These are phyloP conservation scores for Termitomyces sp. DNA, from an alignment of 1,284 basidiomycete genomes.

Conservation along the genomic window DNA sequence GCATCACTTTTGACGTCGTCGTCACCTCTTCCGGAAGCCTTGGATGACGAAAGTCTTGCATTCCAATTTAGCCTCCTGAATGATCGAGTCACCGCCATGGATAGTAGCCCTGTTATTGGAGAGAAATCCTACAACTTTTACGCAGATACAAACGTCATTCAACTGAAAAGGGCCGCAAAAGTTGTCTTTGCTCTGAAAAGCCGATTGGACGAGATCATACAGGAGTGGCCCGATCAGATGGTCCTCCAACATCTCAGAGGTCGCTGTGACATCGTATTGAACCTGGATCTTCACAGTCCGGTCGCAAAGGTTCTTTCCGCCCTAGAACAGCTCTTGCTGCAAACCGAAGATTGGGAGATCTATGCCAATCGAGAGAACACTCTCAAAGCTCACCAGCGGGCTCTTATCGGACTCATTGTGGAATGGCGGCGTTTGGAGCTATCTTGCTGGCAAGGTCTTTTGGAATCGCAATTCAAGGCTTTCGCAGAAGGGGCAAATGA, in stretches of 20 bases:
- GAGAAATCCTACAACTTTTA: conserved; percentile 71
- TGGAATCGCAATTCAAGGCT: conserved; percentile 64
- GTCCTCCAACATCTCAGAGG: conserved; percentile 82
- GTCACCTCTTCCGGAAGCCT: conserved; percentile 31
- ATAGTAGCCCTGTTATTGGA: conserved; percentile 16
- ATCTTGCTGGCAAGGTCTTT: conserved; percentile 79
- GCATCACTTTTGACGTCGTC: conserved; percentile 28
- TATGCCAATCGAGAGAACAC: conserved; percentile 88
- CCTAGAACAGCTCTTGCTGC: conserved; percentile 81
- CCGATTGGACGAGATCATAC: conserved; percentile 56
- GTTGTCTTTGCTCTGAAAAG: conserved; percentile 48
- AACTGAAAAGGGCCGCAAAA: conserved; percentile 58
- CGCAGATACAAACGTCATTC: conserved; percentile 63
- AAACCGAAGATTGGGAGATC: conserved; percentile 96
- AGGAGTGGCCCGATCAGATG: conserved; percentile 97
- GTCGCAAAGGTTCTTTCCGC: conserved; percentile 83
- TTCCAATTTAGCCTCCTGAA: conserved; percentile 45
- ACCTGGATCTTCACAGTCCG: conserved; percentile 65
- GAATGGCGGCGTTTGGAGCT: conserved; percentile 91
- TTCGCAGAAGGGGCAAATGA: conserved; percentile 66
- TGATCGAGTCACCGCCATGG: conserved; percentile 28
- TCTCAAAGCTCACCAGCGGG: conserved; percentile 64
- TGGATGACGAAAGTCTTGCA: conserved; percentile 46
- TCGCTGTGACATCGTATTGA: conserved; percentile 70
- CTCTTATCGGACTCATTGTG: conserved; percentile 74